phyloP scores from a whole-genome alignment of 2,329 filamentous ascomycete genomes.

The Fusarium sp. region DNA sequence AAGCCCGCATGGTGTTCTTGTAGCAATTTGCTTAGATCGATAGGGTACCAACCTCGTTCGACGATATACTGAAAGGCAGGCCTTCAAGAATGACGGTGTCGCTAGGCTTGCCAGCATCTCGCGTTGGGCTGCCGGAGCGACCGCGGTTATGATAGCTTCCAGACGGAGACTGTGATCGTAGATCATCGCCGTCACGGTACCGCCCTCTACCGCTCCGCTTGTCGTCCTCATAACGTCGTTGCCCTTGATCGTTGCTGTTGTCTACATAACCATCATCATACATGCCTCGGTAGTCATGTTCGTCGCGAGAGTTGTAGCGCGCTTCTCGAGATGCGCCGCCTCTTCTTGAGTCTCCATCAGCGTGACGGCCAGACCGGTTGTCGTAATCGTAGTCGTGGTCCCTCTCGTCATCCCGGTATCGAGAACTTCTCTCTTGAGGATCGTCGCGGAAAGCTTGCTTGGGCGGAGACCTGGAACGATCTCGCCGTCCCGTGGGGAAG shows the following conservation, averaged over 20 bases:
- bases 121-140: conserved; percentile 49
- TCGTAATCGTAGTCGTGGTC: conserved; percentile 38
- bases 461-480: conserved; percentile 57
- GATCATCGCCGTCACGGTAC: conserved; percentile 34
- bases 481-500: conserved; percentile 57
- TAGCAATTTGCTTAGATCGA: conserved; percentile 27
- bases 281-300: conserved; percentile 51
- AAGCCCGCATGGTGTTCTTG: conserved; percentile 4
- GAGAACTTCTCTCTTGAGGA: conserved; percentile 44
- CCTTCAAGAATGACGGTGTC: conserved; percentile 67
- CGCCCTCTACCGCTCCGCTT: conserved; percentile 31
- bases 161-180: conserved; percentile 43
- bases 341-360: conserved; percentile 41
- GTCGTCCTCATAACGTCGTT: conserved; percentile 37
- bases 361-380: conserved; percentile 43
- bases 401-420: conserved; percentile 41
- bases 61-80: conserved; percentile 59
- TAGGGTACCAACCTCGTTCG: conserved; percentile 60
- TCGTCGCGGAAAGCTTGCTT: conserved; percentile 53
- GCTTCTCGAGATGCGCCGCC: conserved; percentile 40
- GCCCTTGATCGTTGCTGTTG: conserved; percentile 35
- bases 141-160: conserved; percentile 45
- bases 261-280: conserved; percentile 52
- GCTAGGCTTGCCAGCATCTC: conserved; percentile 56
- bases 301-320: conserved; percentile 44